Evolutionary conservation across 371 early-diverging fungal genomes (phyloP).

Genomic region (Syncephalastrum contaminatum): DNA sequence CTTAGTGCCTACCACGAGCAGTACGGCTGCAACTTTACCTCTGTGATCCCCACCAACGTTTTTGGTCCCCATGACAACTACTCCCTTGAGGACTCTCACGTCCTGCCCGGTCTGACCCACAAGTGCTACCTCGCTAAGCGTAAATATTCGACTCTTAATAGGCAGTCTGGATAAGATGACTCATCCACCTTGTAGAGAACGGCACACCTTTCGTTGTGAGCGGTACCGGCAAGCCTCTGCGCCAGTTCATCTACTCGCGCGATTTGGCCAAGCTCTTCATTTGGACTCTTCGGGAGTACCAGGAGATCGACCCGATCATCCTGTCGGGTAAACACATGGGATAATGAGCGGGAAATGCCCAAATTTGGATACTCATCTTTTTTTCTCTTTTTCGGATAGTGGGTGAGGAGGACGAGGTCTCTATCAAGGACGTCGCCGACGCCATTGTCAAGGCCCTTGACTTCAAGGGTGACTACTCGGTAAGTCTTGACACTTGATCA

Average conservation of each 20-base stretch:
- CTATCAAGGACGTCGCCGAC: conserved; percentile 81
- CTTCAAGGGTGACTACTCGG: conserved; percentile 63
- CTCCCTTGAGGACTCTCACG: conserved; percentile 80
- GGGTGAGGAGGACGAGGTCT: conserved; percentile 79
- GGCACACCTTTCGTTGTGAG: conserved; percentile 73
- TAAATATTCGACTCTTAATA: conserved; percentile 18
- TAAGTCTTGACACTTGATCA: conserved; percentile 16
- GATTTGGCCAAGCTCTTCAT: conserved; percentile 84
- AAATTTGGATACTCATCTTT: background rate
- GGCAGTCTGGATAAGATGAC: background rate
- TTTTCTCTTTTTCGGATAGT: conserved; percentile 39
- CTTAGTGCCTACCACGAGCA: conserved; percentile 79
- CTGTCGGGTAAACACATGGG: conserved; percentile 62
- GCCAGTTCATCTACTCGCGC: conserved; percentile 86
- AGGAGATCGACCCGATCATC: conserved; percentile 81
- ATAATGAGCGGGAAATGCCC: background rate
- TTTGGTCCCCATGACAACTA: conserved; percentile 89
- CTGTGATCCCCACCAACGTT: conserved; percentile 86
- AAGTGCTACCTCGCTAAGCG: conserved; percentile 83
- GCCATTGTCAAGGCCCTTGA: conserved; percentile 69
- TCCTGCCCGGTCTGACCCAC: conserved; percentile 85
- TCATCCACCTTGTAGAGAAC: conserved; percentile 46
- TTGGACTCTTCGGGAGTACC: conserved; percentile 81
- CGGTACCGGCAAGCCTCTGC: conserved; percentile 82
- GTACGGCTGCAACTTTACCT: conserved; percentile 81